Evolutionary conservation across 352 stramenopile genomes (phyloP).

Genomic region (Pythium dissotocum): DNA sequence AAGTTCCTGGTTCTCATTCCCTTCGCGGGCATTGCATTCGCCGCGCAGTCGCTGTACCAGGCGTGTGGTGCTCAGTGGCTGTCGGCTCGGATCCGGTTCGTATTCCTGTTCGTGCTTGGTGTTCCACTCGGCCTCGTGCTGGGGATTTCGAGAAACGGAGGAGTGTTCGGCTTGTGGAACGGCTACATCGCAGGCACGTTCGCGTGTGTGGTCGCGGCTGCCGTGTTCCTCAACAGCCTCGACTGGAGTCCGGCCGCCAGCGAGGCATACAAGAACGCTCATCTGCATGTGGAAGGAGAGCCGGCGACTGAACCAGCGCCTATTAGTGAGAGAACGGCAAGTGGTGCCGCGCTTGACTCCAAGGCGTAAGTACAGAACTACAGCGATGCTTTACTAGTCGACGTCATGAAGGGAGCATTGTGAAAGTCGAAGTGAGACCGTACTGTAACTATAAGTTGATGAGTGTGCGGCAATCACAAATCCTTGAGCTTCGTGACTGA

Average conservation of each 20-base stretch:
- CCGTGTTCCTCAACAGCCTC: constrained; percentile 42
- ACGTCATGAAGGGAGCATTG: too few relatives aligned
- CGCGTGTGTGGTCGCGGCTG: constrained; percentile 38
- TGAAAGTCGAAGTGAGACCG: background rate
- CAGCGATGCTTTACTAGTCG: too few relatives aligned
- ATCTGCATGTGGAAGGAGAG: constrained; percentile 32
- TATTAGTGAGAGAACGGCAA: background rate
- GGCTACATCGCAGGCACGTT: constrained; percentile 47
- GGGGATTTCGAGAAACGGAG: constrained; percentile 37
- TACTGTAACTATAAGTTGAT: background rate
- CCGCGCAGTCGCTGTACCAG: constrained; percentile 46
- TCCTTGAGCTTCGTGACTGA: background rate
- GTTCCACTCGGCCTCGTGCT: constrained; percentile 48
- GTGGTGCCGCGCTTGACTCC: background rate
- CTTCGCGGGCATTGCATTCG: constrained; percentile 36
- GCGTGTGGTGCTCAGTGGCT: constrained; percentile 48
- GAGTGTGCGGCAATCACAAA: background rate
- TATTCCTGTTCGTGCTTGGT: constrained; percentile 46
- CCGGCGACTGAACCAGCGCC: background rate
- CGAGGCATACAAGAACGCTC: constrained; percentile 44
- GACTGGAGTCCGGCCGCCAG: constrained; percentile 56
- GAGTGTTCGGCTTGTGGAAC: constrained; percentile 57
- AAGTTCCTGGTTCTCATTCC: constrained; percentile 43
- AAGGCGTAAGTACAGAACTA: background rate
- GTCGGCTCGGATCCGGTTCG: constrained; percentile 53